Evolutionary conservation across 176 grass and related monocot genomes (phyloP).

Genomic region (Alloteropsis semialata): DNA sequence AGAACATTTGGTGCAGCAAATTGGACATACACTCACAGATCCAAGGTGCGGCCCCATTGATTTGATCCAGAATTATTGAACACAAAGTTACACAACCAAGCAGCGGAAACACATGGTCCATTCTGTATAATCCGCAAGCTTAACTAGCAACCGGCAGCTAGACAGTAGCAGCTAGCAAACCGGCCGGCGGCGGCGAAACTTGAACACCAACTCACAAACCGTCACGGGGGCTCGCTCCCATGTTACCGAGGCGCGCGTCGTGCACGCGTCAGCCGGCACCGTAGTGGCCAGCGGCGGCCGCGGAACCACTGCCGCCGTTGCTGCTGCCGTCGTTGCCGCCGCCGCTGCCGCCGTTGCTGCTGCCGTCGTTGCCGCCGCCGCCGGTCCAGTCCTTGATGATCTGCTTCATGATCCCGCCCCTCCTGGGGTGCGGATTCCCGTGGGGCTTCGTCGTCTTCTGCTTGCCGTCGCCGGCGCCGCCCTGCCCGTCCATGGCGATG

Average conservation of each 20-base stretch:
- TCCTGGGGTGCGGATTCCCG: conserved; percentile 18
- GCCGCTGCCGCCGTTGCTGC: neutral
- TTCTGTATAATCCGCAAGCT: neutral
- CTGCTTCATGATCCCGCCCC: conserved; percentile 23
- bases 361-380: neutral
- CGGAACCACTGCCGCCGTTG: neutral
- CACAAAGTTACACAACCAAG: neutral
- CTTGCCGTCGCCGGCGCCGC: neutral
- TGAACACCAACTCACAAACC: neutral
- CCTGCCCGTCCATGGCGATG: conserved; percentile 36
- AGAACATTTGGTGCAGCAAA: neutral
- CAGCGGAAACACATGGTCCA: neutral
- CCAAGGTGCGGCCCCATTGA: neutral
- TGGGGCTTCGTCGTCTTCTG: too few species aligned
- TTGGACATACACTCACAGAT: neutral
- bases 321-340: too few species aligned
- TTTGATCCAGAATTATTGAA: neutral
- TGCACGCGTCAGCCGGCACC: too few species aligned
- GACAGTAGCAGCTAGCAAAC: neutral
- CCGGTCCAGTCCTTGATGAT: conserved; percentile 18
- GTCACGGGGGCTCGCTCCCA: neutral
- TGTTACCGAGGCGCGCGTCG: neutral
- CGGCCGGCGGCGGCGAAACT: neutral
- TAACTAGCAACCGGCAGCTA: neutral
- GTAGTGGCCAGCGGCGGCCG: neutral